phyloP scores from a whole-genome alignment of 108 stramenopile species.

The Cyclostephanos tholiformis region DNA sequence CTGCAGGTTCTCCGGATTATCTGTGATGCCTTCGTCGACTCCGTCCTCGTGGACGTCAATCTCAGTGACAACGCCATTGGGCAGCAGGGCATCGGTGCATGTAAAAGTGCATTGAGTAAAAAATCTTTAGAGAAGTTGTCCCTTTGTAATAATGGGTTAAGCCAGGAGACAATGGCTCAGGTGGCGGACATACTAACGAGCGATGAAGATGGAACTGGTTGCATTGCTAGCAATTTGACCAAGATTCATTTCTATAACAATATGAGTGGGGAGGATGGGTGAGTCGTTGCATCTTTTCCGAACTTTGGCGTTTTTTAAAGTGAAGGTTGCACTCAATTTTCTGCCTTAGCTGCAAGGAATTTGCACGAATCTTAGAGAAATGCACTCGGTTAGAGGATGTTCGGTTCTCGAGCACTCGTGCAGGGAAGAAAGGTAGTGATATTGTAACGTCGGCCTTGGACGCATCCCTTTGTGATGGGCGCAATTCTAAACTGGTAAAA shows the following conservation, averaged over 20 bases:
- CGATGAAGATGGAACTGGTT: slow-evolving; percentile 45
- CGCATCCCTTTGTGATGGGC: slow-evolving; percentile 27
- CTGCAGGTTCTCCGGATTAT: slow-evolving; percentile 44
- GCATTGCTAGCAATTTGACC: slow-evolving; percentile 46
- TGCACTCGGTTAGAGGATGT: slow-evolving; percentile 48
- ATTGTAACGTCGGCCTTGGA: slow-evolving; percentile 49
- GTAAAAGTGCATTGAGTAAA: slow-evolving; percentile 40
- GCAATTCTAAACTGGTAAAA: slow-evolving; percentile 37
- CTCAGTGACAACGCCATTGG: slow-evolving; percentile 62
- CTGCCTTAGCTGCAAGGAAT: slow-evolving; percentile 27
- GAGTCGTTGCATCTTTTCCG: neutral
- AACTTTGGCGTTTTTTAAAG: neutral
- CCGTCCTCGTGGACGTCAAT: slow-evolving; percentile 45
- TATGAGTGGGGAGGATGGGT: slow-evolving; percentile 63
- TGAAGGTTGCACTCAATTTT: neutral
- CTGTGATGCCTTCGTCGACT: slow-evolving; percentile 50
- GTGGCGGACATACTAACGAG: slow-evolving; percentile 54
- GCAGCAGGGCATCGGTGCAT: slow-evolving; percentile 45
- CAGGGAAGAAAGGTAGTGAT: slow-evolving; percentile 25
- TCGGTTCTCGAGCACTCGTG: slow-evolving; percentile 54
- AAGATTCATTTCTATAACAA: slow-evolving; percentile 62
- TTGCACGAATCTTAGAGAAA: slow-evolving; percentile 50
- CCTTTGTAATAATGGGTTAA: slow-evolving; percentile 55
- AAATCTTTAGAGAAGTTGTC: slow-evolving; percentile 41
- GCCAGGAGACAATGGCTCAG: slow-evolving; percentile 40